These are phyloP conservation scores for Alternaria metachromatica DNA, from an alignment of 2,329 filamentous ascomycete species.

Conservation along the genomic window DNA sequence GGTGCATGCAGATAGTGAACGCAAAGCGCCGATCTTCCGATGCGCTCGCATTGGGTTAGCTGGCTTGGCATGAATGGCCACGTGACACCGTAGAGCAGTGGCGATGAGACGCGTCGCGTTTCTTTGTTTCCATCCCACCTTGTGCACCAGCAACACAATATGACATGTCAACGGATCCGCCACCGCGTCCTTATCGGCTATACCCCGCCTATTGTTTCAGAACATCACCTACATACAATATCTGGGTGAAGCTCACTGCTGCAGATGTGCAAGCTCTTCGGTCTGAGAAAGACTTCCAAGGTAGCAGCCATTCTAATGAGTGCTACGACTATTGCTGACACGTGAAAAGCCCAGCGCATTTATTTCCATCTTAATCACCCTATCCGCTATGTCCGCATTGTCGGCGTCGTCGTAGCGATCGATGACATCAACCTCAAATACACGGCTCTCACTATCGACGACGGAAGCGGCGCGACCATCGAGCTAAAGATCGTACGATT, in stretches of 20 bases:
- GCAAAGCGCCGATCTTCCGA: slow-evolving; percentile 31
- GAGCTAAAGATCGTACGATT: slow-evolving; percentile 60
- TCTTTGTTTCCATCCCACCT: slow-evolving; percentile 7
- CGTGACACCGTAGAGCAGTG: slow-evolving; percentile 13
- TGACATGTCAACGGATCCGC: slow-evolving; percentile 39
- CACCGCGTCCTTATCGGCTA: slow-evolving; percentile 42
- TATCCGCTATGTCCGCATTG: slow-evolving; percentile 56
- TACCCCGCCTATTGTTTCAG: slow-evolving; percentile 67
- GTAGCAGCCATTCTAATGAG: slow-evolving; percentile 43
- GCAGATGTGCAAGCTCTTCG: slow-evolving; percentile 62
- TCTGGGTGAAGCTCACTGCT: slow-evolving; percentile 68
- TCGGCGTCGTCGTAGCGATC: slow-evolving; percentile 55
- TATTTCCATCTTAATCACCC: slow-evolving; percentile 64
- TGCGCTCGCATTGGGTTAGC: background rate
- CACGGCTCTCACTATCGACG: slow-evolving; percentile 63
- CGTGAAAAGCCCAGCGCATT: slow-evolving; percentile 57
- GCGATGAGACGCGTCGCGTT: slow-evolving; percentile 26
- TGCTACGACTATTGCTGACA: background rate
- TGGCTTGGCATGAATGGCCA: background rate
- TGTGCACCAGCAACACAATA: slow-evolving; percentile 29
- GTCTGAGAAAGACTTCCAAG: slow-evolving; percentile 58
- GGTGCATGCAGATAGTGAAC: slow-evolving; percentile 19
- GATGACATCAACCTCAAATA: slow-evolving; percentile 50
- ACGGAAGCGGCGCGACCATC: slow-evolving; percentile 65
- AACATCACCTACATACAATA: slow-evolving; percentile 65